phyloP scores from a whole-genome alignment of 352 stramenopile species.

The Peronospora destructor region DNA sequence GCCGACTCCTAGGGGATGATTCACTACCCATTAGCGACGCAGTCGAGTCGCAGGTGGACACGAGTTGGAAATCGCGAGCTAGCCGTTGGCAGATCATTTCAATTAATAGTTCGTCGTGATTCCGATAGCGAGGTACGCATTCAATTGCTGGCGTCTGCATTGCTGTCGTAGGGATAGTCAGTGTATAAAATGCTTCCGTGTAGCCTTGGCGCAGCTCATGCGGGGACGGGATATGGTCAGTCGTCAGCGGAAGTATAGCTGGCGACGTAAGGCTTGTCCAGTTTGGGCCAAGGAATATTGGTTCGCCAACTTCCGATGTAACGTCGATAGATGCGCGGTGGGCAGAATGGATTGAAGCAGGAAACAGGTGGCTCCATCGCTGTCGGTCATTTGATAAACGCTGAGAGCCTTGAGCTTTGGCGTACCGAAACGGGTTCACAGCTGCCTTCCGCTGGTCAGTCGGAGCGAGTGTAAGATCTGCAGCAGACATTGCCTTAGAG shows the following conservation, averaged over 20 bases:
- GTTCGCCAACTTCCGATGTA: constrained; percentile 19
- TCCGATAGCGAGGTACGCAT: constrained; percentile 50
- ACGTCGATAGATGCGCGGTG: constrained; percentile 6
- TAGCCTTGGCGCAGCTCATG: constrained; percentile 62
- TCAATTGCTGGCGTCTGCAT: constrained; percentile 27
- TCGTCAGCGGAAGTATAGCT: constrained; percentile 89
- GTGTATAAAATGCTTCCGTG: constrained; percentile 76
- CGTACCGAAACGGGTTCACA: constrained; percentile 50
- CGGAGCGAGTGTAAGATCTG: constrained; percentile 3
- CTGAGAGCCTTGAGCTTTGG: constrained; percentile 28
- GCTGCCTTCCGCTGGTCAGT: constrained; percentile 12
- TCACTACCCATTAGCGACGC: constrained; percentile 24
- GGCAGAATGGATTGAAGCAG: constrained; percentile 30
- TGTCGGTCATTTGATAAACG: constrained; percentile 81
- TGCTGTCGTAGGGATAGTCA: constrained; percentile 50
- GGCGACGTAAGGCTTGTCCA: constrained; percentile 94
- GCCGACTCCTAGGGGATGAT: constrained; percentile 16
- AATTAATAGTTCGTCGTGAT: constrained; percentile 61
- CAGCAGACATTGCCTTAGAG: constrained; percentile 19
- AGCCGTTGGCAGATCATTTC: constrained; percentile 82
- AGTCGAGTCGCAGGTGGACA: constrained; percentile 37
- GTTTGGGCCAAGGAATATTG: constrained; percentile 86
- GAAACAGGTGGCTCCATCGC: constrained; percentile 95
- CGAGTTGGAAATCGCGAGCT: constrained; percentile 70
- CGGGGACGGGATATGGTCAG: constrained; percentile 77